Percentiles rank a stretch among this genome's conserved stretches.
Conservation (phyloP, 257 asterid species). For the Paraleonurus japonicus region DNA sequence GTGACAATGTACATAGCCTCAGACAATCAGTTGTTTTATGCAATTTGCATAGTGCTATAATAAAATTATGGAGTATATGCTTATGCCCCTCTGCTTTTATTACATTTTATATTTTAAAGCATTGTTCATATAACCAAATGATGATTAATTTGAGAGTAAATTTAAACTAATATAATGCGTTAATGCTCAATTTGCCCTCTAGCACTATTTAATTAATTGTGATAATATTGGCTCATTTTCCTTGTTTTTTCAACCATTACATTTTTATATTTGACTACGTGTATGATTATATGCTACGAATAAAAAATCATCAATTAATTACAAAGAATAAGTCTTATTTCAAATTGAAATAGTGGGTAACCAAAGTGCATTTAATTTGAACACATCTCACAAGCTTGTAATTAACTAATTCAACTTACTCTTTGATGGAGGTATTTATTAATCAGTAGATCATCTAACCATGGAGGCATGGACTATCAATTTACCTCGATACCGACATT, state of each 20-base stretch:
- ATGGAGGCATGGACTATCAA: no score
- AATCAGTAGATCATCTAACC: no score
- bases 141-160: neutral
- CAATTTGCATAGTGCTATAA: neutral
- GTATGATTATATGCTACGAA: no score
- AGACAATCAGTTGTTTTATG: neutral
- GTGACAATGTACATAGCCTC: neutral
- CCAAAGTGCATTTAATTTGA: no score
- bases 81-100: neutral
- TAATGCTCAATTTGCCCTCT: neutral
- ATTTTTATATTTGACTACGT: no score
- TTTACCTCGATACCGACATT: no score
- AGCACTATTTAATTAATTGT: neutral
- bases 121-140: neutral
- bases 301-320: neutral
- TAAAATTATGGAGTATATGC: neutral
- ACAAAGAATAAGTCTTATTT: neutral
- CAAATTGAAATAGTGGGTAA: neutral
- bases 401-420: no score
- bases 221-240: neutral
- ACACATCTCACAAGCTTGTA: neutral
- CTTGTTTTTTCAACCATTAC: neutral
- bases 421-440: no score
- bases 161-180: neutral
- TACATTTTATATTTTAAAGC: neutral